phyloP scores from a whole-genome alignment of 495 filamentous ascomycete genomes.

The Hypoxylon lienhwacheense region DNA sequence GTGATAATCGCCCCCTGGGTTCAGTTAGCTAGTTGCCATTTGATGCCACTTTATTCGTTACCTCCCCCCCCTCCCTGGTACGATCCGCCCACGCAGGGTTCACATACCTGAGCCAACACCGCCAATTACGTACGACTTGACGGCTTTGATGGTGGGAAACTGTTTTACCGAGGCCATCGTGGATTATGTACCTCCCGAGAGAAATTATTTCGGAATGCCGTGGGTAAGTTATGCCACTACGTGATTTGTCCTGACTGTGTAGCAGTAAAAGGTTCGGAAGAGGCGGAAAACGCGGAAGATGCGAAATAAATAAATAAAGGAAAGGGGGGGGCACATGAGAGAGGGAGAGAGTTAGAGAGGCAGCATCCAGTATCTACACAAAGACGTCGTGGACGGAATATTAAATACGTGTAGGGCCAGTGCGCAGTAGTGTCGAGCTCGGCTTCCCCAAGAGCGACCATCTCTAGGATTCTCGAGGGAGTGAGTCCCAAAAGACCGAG shows the following conservation, averaged over 20 bases:
- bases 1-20: conserved; percentile 79
- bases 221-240: neutral
- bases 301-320: neutral
- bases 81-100: neutral
- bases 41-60: conserved; percentile 1
- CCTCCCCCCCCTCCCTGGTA: neutral
- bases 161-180: conserved; percentile 50
- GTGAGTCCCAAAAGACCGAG: conserved; percentile 20
- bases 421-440: conserved; percentile 21
- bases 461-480: conserved; percentile 1
- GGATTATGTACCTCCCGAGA: conserved; percentile 1
- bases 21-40: conserved; percentile 17
- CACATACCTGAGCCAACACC: conserved; percentile 74
- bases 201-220: neutral
- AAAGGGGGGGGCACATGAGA: neutral
- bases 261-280: neutral
- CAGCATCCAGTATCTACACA: neutral
- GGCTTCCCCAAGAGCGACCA: conserved; percentile 29
- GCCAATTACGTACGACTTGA: conserved; percentile 79
- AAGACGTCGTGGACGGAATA: conserved; percentile 8
- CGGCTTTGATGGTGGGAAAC: conserved; percentile 75
- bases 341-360: conserved; percentile 3
- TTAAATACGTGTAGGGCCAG: conserved; percentile 16
- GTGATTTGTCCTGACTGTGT: neutral
- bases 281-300: neutral